Conservation (phyloP, 306 rosid species). For the Gynostemma pentaphyllum region DNA sequence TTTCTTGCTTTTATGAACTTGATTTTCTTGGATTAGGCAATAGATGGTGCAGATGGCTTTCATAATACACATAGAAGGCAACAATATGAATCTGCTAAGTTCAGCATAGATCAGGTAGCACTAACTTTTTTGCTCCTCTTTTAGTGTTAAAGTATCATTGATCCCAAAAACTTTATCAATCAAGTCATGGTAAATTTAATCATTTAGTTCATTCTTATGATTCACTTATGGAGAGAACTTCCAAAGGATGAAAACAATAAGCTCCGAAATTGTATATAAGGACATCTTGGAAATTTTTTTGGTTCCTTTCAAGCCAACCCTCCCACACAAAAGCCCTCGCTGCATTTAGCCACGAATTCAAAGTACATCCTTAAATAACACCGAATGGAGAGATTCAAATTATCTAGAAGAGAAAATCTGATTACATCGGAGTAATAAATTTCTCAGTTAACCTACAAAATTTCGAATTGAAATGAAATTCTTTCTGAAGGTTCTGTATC, state of each 20-base stretch:
- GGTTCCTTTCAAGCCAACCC: background rate
- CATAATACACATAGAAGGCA: conserved; percentile 82
- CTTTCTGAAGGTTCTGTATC: background rate
- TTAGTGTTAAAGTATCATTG: background rate
- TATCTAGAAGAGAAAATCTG: background rate
- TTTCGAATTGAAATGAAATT: background rate
- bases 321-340: background rate
- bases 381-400: background rate
- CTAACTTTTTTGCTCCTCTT: background rate
- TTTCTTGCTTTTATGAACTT: conserved; percentile 8
- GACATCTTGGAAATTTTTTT: background rate
- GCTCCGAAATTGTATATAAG: background rate
- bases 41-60: conserved; percentile 82
- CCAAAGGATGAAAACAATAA: background rate
- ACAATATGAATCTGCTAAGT: conserved; percentile 66
- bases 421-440: background rate
- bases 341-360: no score
- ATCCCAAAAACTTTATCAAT: background rate
- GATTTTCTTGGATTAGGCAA: conserved; percentile 40
- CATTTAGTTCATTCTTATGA: background rate
- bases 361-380: background rate
- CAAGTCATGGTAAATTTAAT: background rate
- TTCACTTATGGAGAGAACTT: background rate
- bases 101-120: conserved; percentile 83
- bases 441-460: background rate